Base-by-base conservation (phyloP, 2,329 filamentous ascomycete genomes). In the Trichoderma atroviride region DNA sequence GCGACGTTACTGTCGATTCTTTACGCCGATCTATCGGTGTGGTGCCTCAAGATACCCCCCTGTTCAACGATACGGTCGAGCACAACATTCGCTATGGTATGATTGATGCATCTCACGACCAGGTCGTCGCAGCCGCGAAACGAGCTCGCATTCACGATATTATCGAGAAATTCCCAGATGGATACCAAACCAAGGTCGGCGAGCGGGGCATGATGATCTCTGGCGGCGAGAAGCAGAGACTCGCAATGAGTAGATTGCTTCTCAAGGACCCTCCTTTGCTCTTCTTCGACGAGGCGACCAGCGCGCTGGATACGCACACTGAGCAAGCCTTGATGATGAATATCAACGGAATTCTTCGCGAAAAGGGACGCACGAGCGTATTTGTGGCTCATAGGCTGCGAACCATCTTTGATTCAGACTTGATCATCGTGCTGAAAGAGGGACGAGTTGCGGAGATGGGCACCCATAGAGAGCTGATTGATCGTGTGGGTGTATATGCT, bases 191-290 rank as follows among this genome's bases (percentile, higher is more conserved):
- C 24, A 94, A 91, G 80, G 96, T 98, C 31, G 95, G 95, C 65
- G 95, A 97, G 83, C 88, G 95, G 58, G 94, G 94, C 1, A 90
- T 97, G 88, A 97, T 97, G 94, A 97, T 97, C 56, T 96, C 92
- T 0, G 94, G 93, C 2, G 94, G 94, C 37, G 95, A 97, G 82
- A 97, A 97, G 80, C 94, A 97, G 81, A 88, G 94, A 3, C 83
- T 97, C 13, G 95, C 95, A 0, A 89, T 97, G 29, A 93, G 92
- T 31, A 85, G 94, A 55, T 79, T 97, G 50, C 86, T 97, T 1
- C 85, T 97, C 69, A 97, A 97, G 79, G 92, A 97, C 73, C 93
- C 94, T 4, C 93, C 93, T 1, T 81, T 97, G 33, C 83, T 97
- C 0, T 97, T 97, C 86, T 97, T 97, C 74, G 94, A 97, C 74